Base-by-base conservation (phyloP, 2,329 filamentous ascomycete species). In the Phaeoacremonium minimum region DNA sequence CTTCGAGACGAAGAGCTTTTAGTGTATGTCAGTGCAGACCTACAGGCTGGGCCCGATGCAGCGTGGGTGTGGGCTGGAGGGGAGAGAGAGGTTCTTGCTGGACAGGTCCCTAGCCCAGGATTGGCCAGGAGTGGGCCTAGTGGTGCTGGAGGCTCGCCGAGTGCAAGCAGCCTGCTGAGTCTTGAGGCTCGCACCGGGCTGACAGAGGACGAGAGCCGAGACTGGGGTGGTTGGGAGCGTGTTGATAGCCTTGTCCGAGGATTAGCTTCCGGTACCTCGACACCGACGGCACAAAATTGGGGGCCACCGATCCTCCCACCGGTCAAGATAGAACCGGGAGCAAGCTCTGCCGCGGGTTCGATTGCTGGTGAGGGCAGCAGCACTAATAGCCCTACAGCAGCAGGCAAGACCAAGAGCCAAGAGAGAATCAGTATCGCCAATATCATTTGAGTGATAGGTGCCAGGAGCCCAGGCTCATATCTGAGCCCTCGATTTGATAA, bases 1-100 rank as follows among this genome's bases (percentile, higher is more conserved):
- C 33, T 67, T 31, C 69, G 71, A 4, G 90, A 98, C 51, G 90
- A 97, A 55, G 91, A 96, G 56, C 75, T 97, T 48, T 66, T 97
- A 18, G 87, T 83, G 0, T 95, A 95, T 50, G 80, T 86, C 1
- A 91, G 86, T 18, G 86, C 83, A 0, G 93, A 97, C 60, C 70
- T 94, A 51, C 91, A 97, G 60, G 85, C 83, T 2, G 80, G 75
- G n/a, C 71, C 74, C 0, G 83, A 89, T 35, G 78, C 78, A 22
- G 82, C 83, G 11, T 97, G 91, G 91, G 76, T 90, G 4, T 96
- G 90, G 91, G 64, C 75, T 50, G 71, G 75, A 18, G 71, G 72
- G 22, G 81, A 84, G 48, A 58, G 60, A 29, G 71, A 73, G 29
- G 43, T 51, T 3, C 47, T 68, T 57, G 4, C 63, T 57, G 8